Evolutionary conservation across 441 rosid genomes (phyloP).

Genomic region (Viola pubescens): DNA sequence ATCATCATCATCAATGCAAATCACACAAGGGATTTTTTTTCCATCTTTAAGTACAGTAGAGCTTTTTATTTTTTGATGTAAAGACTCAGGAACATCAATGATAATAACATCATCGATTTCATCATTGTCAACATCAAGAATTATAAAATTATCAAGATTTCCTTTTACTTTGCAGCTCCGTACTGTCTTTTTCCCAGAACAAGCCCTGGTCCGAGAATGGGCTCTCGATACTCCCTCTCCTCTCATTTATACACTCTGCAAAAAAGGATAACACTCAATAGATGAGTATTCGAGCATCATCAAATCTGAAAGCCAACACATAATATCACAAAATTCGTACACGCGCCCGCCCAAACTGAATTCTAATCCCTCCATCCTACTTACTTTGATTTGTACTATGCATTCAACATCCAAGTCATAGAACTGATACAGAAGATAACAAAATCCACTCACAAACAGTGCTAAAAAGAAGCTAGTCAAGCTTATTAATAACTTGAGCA

Average conservation of each 20-base stretch:
- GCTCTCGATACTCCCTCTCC: conserved; percentile 32
- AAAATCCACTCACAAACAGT: no score
- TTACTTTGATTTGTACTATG: no score
- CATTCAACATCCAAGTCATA: no score
- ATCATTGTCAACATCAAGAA: conserved; percentile 57
- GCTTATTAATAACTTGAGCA: no score
- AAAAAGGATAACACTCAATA: background rate
- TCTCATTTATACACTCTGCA: conserved; percentile 25
- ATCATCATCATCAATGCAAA: conserved; percentile 58
- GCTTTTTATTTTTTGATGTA: conserved; percentile 26
- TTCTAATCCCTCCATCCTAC: no score
- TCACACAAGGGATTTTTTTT: conserved; percentile 30
- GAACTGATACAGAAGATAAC: no score
- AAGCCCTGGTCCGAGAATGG: conserved; percentile 27
- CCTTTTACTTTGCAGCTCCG: conserved; percentile 28
- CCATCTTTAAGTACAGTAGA: conserved; percentile 24
- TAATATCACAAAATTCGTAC: no score
- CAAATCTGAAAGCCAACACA: no score
- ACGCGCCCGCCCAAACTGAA: no score
- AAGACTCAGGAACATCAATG: conserved; percentile 49
- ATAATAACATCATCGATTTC: conserved; percentile 38
- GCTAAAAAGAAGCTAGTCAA: no score
- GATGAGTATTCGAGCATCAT: no score
- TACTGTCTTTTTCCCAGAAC: conserved; percentile 29
- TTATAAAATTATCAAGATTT: conserved; percentile 35